Evolutionary conservation across 2,329 filamentous ascomycete genomes (phyloP), one percentile per base, ranked within the genome.

Genomic region (Reticulascus tulasneorum): DNA sequence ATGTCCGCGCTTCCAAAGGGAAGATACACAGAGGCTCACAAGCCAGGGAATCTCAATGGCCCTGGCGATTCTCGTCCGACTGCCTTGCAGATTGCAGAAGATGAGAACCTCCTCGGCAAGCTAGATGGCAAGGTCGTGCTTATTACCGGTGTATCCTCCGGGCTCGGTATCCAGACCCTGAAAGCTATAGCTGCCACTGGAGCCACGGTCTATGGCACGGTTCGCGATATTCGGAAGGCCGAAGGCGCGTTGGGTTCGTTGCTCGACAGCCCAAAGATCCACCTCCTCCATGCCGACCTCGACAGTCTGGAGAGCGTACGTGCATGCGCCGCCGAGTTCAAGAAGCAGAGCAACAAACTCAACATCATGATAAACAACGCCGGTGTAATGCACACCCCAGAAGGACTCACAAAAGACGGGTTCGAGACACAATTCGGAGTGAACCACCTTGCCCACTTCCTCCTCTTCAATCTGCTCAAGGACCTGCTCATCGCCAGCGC

Each of bases 361-460:
- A 43, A 52, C 22, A 39, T 51, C 5, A 33, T 52, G 26, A 33
- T 52, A 18, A 49, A 51, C 36, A 54, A 54, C 11, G 50, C 52
- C 1, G 52, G 52, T 17, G 31, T 20, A 4, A 23, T 21, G 29
- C 29, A 13, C 15, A 16, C 13, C 9, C 42, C 32, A 6, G 32
- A 40, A 12, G 27, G 24, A 8, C 49, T 31, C 2, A 46, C 40
- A 5, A 19, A 16, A 1, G 48, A 52, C 23, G 45, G 48, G 19
- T 38, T 44, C 28, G 52, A 54, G 45, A 48, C 49, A 0, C 71
- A 76, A 37, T 67, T 77, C 36, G 72, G 63, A 22, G 67, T 62
- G 4, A 76, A 77, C 48, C 65, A 77, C 45, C 53, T 79, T 2
- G 62, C 55, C 10, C 67, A 75, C 45, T 77, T 77, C 54, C 59